phyloP scores from a whole-genome alignment of 106 monocot genomes.

The Dendrobium nobile region DNA sequence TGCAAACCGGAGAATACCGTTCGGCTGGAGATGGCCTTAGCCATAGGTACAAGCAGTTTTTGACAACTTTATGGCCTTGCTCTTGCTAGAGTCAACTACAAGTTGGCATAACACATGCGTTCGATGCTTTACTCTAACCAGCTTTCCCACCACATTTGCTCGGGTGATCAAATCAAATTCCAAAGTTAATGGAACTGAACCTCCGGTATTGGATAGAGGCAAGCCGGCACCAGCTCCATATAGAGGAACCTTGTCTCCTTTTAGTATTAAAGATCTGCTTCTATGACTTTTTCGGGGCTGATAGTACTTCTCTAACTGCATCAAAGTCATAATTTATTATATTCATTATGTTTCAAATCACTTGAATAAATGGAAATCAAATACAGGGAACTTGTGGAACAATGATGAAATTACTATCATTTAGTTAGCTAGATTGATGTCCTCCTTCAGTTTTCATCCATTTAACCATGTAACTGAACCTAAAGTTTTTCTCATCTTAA shows the following conservation, averaged over 20 bases:
- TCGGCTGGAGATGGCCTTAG: background rate
- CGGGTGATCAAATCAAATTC: conserved; percentile 53
- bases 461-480: background rate
- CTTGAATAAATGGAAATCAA: background rate
- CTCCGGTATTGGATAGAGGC: conserved; percentile 35
- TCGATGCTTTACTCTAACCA: conserved; percentile 68
- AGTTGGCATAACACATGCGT: conserved; percentile 47
- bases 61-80: conserved; percentile 50
- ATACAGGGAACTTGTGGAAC: background rate
- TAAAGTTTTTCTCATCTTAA: background rate
- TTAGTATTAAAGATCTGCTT: conserved; percentile 36
- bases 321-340: background rate
- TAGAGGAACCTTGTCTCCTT: conserved; percentile 80
- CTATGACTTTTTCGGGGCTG: conserved; percentile 75
- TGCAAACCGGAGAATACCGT: too few species aligned
- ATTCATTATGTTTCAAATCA: background rate
- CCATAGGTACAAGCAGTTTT: conserved; percentile 47
- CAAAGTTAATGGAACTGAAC: conserved; percentile 58
- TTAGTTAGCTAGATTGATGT: background rate
- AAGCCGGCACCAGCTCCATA: conserved; percentile 84
- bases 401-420: background rate
- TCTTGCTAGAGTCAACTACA: conserved; percentile 40
- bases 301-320: conserved; percentile 75
- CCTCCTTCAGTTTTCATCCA: background rate
- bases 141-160: conserved; percentile 77